Percentiles rank a stretch among this genome's conserved stretches.
Evolutionary conservation across 192 early-diverging fungal species (phyloP).

Genomic region (Coemansia sp.): DNA sequence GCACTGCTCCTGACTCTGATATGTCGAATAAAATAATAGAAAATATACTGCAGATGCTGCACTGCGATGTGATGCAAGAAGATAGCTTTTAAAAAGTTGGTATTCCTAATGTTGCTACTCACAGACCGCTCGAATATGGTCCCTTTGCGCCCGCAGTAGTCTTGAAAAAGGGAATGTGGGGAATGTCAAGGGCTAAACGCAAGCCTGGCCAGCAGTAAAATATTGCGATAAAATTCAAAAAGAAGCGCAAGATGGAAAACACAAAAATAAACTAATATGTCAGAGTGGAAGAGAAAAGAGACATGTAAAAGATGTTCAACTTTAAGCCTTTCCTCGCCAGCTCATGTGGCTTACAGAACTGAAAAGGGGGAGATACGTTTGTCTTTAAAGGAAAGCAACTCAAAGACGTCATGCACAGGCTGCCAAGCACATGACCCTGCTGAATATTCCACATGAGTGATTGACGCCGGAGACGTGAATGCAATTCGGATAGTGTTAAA

Average conservation of each 20-base stretch:
- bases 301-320: background rate
- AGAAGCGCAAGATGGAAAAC: background rate
- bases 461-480: background rate
- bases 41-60: background rate
- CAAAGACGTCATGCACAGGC: background rate
- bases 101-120: background rate
- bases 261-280: background rate
- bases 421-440: background rate
- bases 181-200: conserved; percentile 3
- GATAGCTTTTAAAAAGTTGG: background rate
- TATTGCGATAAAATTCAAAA: background rate
- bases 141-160: background rate
- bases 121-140: too few relatives aligned
- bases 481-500: background rate
- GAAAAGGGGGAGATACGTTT: background rate
- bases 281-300: background rate
- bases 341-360: conserved; percentile 3
- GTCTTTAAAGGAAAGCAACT: background rate
- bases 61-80: background rate
- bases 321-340: background rate
- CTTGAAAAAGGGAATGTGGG: conserved; percentile 4
- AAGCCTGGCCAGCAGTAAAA: conserved; percentile 6
- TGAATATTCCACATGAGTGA: background rate
- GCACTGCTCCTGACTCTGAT: background rate
- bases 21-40: background rate